Percentiles rank a stretch among this genome's conserved stretches.
Conservation (phyloP, 2,329 filamentous ascomycete species). For the Ophiosphaerella herpotricha region DNA sequence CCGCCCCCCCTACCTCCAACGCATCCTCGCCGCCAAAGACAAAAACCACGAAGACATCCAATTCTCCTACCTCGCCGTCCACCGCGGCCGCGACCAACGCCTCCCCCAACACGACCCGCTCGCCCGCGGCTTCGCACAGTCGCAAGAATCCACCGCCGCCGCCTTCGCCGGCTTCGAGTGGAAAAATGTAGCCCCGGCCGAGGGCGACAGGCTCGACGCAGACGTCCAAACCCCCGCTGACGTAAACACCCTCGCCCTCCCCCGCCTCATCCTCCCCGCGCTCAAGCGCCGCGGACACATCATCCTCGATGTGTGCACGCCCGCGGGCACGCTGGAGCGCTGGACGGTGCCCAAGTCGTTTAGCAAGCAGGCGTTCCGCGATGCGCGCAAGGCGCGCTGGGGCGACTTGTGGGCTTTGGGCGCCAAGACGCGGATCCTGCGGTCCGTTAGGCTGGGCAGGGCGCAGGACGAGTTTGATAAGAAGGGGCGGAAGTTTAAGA, state of each 20-base stretch:
- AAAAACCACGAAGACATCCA: slow-evolving; percentile 88
- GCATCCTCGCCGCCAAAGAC: slow-evolving; percentile 68
- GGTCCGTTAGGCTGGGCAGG: slow-evolving; percentile 65
- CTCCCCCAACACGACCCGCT: slow-evolving; percentile 36
- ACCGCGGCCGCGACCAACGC: slow-evolving; percentile 71
- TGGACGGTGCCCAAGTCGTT: slow-evolving; percentile 90
- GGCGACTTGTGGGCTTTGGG: slow-evolving; percentile 95
- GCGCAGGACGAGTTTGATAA: slow-evolving; percentile 47
- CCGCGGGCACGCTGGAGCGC: slow-evolving; percentile 81
- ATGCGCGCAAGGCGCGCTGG: slow-evolving; percentile 88
- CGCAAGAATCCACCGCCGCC: slow-evolving; percentile 60
- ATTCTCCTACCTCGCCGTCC: slow-evolving; percentile 87
- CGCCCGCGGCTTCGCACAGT: slow-evolving; percentile 53
- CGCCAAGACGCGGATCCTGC: slow-evolving; percentile 77
- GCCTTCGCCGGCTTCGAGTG: slow-evolving; percentile 74
- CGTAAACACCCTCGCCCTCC: slow-evolving; percentile 66
- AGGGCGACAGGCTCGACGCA: slow-evolving; percentile 36
- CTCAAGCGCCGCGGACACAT: slow-evolving; percentile 89
- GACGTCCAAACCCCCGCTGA: slow-evolving; percentile 30
- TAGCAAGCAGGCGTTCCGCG: slow-evolving; percentile 81
- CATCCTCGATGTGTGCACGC: slow-evolving; percentile 88
- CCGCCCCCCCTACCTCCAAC: slow-evolving; percentile 79
- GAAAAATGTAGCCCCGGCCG: slow-evolving; percentile 11
- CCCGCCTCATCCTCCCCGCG: slow-evolving; percentile 76
- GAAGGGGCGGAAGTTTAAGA: slow-evolving; percentile 44